phyloP scores from a whole-genome alignment of 257 asterid species.

The Nicotiana tabacum region DNA sequence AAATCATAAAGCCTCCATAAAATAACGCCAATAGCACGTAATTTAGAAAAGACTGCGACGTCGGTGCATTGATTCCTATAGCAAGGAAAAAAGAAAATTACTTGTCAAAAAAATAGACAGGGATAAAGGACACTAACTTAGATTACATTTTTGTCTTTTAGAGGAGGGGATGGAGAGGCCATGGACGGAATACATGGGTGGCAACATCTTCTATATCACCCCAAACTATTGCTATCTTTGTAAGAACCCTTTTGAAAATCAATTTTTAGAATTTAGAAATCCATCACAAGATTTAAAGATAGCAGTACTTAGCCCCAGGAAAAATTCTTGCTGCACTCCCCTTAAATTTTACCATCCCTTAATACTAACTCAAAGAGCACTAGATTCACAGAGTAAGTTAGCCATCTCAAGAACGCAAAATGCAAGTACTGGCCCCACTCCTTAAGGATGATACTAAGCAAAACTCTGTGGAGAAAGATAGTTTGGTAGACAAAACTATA shows the following conservation, averaged over 20 bases:
- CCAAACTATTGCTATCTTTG: background rate
- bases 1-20: constrained; percentile 73
- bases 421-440: background rate
- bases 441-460: background rate
- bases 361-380: background rate
- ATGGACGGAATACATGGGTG: background rate
- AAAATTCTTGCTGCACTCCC: background rate
- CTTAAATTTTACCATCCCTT: background rate
- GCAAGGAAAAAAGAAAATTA: constrained; percentile 4
- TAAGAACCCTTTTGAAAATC: background rate
- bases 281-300: background rate
- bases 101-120: background rate
- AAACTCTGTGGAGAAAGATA: background rate
- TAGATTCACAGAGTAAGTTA: background rate
- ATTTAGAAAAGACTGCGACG: constrained; percentile 93
- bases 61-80: constrained; percentile 90
- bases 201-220: background rate
- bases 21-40: constrained; percentile 76
- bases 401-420: background rate
- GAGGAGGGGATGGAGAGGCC: background rate
- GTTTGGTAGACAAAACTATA: background rate
- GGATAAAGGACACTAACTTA: background rate
- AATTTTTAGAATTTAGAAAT: background rate
- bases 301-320: background rate
- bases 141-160: background rate